Evolutionary conservation across 768 basidiomycete species (phyloP), one percentile per base, ranked within the genome.

Genomic region (Cytidiella melzeri): DNA sequence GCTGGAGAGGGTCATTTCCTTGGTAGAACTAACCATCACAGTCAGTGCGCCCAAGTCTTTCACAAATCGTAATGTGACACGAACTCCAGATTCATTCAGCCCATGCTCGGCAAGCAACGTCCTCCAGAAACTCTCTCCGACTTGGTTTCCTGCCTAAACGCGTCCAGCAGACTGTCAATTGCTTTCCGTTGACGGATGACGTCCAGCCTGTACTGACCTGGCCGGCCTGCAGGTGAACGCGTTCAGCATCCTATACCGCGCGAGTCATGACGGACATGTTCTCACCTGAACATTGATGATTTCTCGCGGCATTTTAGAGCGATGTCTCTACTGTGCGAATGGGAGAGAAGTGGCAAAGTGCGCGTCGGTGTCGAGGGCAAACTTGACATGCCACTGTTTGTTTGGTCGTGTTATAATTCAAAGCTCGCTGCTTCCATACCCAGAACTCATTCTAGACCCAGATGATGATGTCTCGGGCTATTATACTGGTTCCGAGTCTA

Each of bases 71-170:
- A 41, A 34, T 18, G 25, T 26, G 19, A 4, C n/a, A 47, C 62
- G 49, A 45, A 92, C 87, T 62, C 89, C 87, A 11, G 73, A 68
- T 19, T 79, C 67, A 60, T 86, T 82, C 43, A 93, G 73, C 0
- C 91, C 92, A 64, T 93, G 92, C 68, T 93, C 90, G 13, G 81
- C 78, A 20, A 96, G 74, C 49, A 95, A 79, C 77, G 85, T 83
- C 52, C 84, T 74, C 93, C 93, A 96, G 66, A 95, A 98, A 40
- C 77, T 76, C 59, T 89, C 87, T 45, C 92, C 91, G 39, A 89
- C 79, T 67, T 84, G 83, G 59, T 84, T 86, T 55, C 84, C 81
- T 24, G 84, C 84, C 80, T 83, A 54, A 38, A 45, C 52, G 51
- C 53, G 48, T 53, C 46, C n/a, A n/a, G n/a, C n/a, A n/a, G n/a